Evolutionary conservation across 108 stramenopile species (phyloP), one percentile per base, ranked within the genome.

Genomic region (Ochromonas danica): DNA sequence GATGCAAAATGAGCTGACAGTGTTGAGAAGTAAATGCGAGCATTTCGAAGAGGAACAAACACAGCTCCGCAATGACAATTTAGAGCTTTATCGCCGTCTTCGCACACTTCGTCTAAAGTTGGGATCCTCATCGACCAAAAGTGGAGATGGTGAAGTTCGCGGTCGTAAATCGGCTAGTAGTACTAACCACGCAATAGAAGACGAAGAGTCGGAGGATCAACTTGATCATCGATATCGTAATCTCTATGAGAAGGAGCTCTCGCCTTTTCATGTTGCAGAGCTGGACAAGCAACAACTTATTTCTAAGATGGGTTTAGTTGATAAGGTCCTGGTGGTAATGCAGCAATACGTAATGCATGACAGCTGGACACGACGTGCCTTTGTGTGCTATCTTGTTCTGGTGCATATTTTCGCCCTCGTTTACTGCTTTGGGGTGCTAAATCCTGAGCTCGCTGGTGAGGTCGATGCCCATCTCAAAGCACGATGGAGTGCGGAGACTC

Each of bases 281-380:
- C 22, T 51, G 6, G 45, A 51, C 22, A 51, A 51, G 22, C 6
- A 51, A 51, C 22, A 51, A 14, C 6, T 51, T 22, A 51, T 51
- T 6, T 51, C 45, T 14, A 51, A 51, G 22, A 14, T 51, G 22
- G 22, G 14, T 14, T 14, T 51, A 51, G 6, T 51, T 51, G 45
- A 51, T 14, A 6, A 51, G 22, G 22, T 51, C 22, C 45, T 51
- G 22, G 45, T 22, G 22, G 6, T 51, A 14, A 22, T 51, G 45
- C 6, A 22, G 6, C 45, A 22, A 51, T 14, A 51, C 22, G 22
- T 51, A 14, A 14, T 51, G 22, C 45, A 51, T 38, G 80, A 62
- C 39, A 10, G 63, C 70, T 72, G 71, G 1, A 71, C 10, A 31
- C 14, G 79, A n/a, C 10, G 71, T 33, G 79, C 35, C 30, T 14